Conservation (phyloP, 129 eudicot species). For the Logfia minima region DNA sequence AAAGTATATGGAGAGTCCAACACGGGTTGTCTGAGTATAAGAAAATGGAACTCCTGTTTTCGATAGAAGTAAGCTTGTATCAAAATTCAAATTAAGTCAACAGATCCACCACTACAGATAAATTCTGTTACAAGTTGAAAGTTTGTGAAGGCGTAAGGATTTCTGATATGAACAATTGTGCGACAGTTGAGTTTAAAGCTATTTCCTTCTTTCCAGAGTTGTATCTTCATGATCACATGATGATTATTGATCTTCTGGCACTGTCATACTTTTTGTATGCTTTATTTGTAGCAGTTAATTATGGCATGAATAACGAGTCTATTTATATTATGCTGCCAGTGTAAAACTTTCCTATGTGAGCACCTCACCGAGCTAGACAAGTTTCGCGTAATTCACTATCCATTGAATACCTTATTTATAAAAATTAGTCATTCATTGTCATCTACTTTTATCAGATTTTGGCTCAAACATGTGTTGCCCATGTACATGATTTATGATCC, state of each 20-base stretch:
- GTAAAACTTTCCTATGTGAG: no score
- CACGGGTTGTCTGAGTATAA: no score
- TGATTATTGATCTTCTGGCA: neutral
- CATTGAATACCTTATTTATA: neutral
- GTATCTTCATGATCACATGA: neutral
- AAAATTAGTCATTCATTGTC: neutral
- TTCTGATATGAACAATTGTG: neutral
- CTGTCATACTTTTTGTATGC: neutral
- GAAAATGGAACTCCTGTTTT: no score
- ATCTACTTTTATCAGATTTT: neutral
- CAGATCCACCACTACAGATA: no score
- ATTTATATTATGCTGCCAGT: neutral
- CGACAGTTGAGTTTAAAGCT: neutral
- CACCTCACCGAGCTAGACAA: neutral
- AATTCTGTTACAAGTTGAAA: neutral
- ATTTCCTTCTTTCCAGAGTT: neutral
- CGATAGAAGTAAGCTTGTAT: no score
- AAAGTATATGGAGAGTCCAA: no score
- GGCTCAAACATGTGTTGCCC: neutral
- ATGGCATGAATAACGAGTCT: neutral
- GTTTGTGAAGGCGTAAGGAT: neutral
- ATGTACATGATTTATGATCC: no score
- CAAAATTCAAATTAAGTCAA: no score
- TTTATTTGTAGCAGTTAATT: neutral
- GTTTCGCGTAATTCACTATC: neutral